phyloP scores from a whole-genome alignment of 441 rosid genomes.

The Pelargonium citronellum region DNA sequence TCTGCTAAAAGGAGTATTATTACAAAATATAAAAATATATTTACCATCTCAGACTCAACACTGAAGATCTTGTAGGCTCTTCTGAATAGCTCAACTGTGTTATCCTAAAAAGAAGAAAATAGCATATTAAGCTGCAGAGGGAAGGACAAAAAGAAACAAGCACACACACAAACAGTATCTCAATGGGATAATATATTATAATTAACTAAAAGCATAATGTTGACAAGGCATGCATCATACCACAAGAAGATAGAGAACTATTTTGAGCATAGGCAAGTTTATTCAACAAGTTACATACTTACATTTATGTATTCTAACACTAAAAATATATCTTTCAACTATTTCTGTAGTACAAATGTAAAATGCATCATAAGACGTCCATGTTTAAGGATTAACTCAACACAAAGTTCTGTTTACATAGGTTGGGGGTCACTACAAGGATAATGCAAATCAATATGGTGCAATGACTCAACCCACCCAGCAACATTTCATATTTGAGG shows the following conservation, averaged over 20 bases:
- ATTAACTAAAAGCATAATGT: constrained; percentile 1
- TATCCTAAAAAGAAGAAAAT: constrained; percentile 37
- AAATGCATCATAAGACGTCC: background rate
- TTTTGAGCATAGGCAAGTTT: background rate
- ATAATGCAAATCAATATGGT: background rate
- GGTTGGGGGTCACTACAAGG: background rate
- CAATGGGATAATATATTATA: background rate
- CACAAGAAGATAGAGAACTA: background rate
- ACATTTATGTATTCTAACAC: background rate
- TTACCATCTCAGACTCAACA: constrained; percentile 60
- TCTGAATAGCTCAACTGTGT: constrained; percentile 59
- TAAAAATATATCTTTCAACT: background rate
- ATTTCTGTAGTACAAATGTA: too few relatives aligned
- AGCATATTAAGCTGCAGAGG: constrained; percentile 17
- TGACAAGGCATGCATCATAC: constrained; percentile 5
- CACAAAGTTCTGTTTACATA: constrained; percentile 3
- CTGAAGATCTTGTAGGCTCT: constrained; percentile 76
- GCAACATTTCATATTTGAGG: background rate
- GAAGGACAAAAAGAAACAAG: constrained; percentile 12
- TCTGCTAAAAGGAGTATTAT: constrained; percentile 10
- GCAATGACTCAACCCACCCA: background rate
- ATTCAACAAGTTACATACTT: background rate
- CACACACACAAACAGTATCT: background rate
- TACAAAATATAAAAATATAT: constrained; percentile 18
- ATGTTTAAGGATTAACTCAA: background rate